Conservation (phyloP, 805 yeast species). For the Candida incommunis region DNA sequence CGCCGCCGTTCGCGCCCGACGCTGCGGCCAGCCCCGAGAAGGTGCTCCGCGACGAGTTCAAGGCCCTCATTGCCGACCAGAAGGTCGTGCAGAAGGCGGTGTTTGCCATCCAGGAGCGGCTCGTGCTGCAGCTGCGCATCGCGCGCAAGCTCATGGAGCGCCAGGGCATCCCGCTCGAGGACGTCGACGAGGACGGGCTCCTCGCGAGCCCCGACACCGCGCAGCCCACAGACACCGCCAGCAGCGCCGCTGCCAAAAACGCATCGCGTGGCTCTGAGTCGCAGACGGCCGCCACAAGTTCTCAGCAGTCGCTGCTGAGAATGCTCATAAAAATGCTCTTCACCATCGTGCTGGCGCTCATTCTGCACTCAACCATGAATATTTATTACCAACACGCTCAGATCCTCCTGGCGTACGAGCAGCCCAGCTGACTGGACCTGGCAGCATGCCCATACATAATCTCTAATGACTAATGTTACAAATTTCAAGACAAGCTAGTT, state of each 20-base stretch:
- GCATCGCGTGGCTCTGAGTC: too few relatives aligned
- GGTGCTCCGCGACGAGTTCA: slow-evolving; percentile 2
- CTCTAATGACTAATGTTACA: too few relatives aligned
- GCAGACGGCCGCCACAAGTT: not conserved
- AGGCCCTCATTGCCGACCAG: slow-evolving; percentile 9
- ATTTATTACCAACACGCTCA: not conserved
- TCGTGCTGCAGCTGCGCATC: slow-evolving; percentile 4
- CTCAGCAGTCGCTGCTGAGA: not conserved
- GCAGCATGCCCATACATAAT: too few relatives aligned
- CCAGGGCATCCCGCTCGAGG: not conserved
- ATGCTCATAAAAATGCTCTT: not conserved
- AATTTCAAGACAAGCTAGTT: too few relatives aligned
- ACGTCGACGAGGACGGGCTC: not conserved
- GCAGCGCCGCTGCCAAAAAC: too few relatives aligned
- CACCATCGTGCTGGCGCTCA: not conserved
- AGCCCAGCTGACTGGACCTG: not conserved
- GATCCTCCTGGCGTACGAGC: not conserved
- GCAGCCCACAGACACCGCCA: not conserved
- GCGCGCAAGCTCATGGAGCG: not conserved
- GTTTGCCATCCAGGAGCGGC: slow-evolving; percentile 8
- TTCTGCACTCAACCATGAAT: not conserved
- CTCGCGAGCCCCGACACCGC: not conserved
- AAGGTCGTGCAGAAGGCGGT: slow-evolving; percentile 9
- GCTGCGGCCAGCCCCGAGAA: not conserved
- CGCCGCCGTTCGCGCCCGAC: not conserved